Conservation (phyloP, 331 rosid genomes). For the Quercus phellos region DNA sequence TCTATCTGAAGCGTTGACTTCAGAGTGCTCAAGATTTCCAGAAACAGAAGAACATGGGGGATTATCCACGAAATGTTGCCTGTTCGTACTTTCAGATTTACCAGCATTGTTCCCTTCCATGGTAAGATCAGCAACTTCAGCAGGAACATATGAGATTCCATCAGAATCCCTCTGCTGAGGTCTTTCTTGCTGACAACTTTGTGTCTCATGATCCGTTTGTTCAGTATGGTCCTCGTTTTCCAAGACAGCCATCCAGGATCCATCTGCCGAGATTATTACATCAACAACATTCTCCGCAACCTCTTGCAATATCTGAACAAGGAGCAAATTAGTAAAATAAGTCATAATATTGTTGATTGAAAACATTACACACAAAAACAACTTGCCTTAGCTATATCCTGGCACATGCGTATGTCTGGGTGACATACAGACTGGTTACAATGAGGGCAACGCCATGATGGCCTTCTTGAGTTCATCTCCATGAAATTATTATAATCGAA, state of each 20-base stretch:
- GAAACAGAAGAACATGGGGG: background rate
- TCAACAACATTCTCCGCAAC: background rate
- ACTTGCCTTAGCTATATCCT: background rate
- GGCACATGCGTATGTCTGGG: background rate
- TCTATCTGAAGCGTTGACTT: background rate
- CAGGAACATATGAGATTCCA: background rate
- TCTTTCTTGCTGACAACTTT: background rate
- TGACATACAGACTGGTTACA: background rate
- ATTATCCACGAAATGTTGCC: background rate
- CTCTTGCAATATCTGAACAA: background rate
- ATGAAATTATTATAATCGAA: background rate
- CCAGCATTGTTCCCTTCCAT: background rate
- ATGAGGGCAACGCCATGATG: background rate
- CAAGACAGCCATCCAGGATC: background rate
- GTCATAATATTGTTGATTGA: background rate
- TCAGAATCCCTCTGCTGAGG: background rate
- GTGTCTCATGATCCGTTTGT: background rate
- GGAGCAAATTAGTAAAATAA: background rate
- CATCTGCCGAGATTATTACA: background rate
- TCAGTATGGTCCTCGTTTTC: background rate
- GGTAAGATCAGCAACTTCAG: background rate
- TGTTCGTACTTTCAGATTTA: background rate
- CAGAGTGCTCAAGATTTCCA: background rate
- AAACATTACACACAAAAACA: background rate
- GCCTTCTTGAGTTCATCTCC: slow-evolving; percentile 1